Evolutionary conservation across 148 eudicot species (phyloP), one percentile per base, ranked within the genome.

Genomic region (Agrostemma githago): DNA sequence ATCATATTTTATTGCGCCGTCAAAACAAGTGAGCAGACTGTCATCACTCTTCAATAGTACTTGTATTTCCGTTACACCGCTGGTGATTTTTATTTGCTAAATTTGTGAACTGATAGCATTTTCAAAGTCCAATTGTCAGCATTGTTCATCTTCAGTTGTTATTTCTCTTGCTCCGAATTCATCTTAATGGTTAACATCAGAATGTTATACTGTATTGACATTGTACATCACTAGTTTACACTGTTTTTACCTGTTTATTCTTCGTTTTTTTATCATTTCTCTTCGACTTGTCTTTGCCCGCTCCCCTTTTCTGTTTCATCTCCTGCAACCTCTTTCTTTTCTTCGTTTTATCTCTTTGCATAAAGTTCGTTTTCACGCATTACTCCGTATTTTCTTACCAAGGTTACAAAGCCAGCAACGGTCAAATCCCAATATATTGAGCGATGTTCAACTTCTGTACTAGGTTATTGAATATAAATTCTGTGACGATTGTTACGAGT

Each of bases 1-100:
- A 81, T 77, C 86, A 87, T 86, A 79, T 92, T 75, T 76, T 92
- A 62, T 68, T 86, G 51, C 79, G 76, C 63, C 76, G 74, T 63
- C 66, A 69, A 44, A 82, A 79, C 69, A 79, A 74, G 97, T 92
- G 81, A 88, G 89, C 60, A 70, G 3, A 51, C 62, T 70, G 9
- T 48, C 62, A 59, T 43, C 16, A 53, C 54, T 51, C 62, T 66
- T 57, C 41, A 53, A 54, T 61, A 58, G 4, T 40, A 5, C 5
- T 48, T 64, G 15, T 40, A 56, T 15, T 38, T 62, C 64, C 12
- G 51, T 41, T 70, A 21, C 19, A 0, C 42, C 10, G 14, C 5
- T 8, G 57, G 46, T 68, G 57, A 68, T 19, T 46, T 46, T 8
- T 60, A 20, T 20, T 3, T 9, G 8, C 19, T 7, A 60, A 59